These are phyloP conservation scores for Ganoderma boninense DNA, from an alignment of 1,284 basidiomycete species.

Conservation along the genomic window DNA sequence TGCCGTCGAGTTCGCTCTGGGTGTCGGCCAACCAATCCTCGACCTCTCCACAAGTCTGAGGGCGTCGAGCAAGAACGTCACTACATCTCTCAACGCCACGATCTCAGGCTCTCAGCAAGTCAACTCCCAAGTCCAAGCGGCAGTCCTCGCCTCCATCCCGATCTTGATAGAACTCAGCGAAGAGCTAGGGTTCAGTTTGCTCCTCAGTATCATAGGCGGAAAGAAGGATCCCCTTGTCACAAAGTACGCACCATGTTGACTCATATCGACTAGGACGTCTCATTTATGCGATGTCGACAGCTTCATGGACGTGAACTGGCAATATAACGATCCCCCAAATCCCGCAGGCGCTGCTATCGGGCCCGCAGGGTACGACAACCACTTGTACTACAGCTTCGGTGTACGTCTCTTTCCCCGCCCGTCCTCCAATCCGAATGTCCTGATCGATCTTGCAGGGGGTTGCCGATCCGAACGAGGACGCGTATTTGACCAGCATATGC, in stretches of 20 bases:
- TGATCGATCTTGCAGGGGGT: slow-evolving; percentile 59
- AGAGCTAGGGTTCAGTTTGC: slow-evolving; percentile 43
- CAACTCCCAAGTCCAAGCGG: slow-evolving; percentile 52
- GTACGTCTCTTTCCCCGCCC: slow-evolving; percentile 44
- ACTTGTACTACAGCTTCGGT: slow-evolving; percentile 80
- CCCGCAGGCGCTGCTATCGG: slow-evolving; percentile 73
- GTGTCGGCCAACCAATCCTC: slow-evolving; percentile 61
- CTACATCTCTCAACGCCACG: slow-evolving; percentile 49
- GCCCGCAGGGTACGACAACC: slow-evolving; percentile 80
- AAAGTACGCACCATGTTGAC: slow-evolving; percentile 46
- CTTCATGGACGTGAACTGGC: slow-evolving; percentile 84
- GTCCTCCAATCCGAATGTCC: not conserved
- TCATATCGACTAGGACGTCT: not conserved
- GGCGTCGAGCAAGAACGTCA: slow-evolving; percentile 49
- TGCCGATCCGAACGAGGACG: slow-evolving; percentile 64
- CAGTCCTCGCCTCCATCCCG: slow-evolving; percentile 55
- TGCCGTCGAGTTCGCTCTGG: slow-evolving; percentile 67
- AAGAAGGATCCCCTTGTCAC: slow-evolving; percentile 53
- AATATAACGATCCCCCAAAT: slow-evolving; percentile 70
- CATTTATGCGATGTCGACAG: slow-evolving; percentile 44
- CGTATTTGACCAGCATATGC: slow-evolving; percentile 75
- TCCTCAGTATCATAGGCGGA: slow-evolving; percentile 19
- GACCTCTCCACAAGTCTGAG: slow-evolving; percentile 30
- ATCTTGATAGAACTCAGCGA: slow-evolving; percentile 55
- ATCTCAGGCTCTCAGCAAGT: slow-evolving; percentile 42